Conservation (phyloP, 2,329 filamentous ascomycete genomes). For the Colletotrichum ledebouriae region DNA sequence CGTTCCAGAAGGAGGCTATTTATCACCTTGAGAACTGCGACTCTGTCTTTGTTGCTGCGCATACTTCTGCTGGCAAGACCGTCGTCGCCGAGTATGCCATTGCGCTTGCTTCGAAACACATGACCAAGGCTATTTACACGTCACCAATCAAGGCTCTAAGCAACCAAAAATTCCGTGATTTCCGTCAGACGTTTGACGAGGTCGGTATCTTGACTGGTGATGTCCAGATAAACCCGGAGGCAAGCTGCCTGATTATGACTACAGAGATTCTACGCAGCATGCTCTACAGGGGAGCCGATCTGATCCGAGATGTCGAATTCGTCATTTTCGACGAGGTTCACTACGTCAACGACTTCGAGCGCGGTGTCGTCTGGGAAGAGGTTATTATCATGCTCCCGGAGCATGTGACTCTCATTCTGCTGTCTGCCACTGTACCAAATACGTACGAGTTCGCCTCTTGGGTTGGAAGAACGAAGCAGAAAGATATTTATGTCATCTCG, state of each 20-base stretch:
- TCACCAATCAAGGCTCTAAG: slow-evolving; percentile 98
- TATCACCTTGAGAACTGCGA: slow-evolving; percentile 97
- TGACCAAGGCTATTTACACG: slow-evolving; percentile 99
- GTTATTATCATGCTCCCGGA: slow-evolving; percentile 99
- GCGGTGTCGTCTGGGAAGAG: slow-evolving; percentile 99
- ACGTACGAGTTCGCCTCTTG: slow-evolving; percentile 98
- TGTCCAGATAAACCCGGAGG: slow-evolving; percentile 97
- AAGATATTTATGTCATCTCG: slow-evolving; percentile 98
- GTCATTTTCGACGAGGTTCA: slow-evolving; percentile 99
- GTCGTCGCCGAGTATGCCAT: slow-evolving; percentile 99
- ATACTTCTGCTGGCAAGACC: slow-evolving; percentile 98
- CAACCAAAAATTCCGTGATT: slow-evolving; percentile 99
- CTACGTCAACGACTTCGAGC: slow-evolving; percentile 96
- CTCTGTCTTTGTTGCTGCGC: slow-evolving; percentile 96
- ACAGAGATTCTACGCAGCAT: slow-evolving; percentile 98
- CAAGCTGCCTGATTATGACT: slow-evolving; percentile 99
- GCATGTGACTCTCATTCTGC: slow-evolving; percentile 93
- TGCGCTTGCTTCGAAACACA: slow-evolving; percentile 94
- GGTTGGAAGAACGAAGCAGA: slow-evolving; percentile 98
- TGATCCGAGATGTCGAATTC: slow-evolving; percentile 97
- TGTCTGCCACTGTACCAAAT: slow-evolving; percentile 97
- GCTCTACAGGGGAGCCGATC: slow-evolving; percentile 94
- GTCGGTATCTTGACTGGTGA: slow-evolving; percentile 97
- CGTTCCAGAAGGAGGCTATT: slow-evolving; percentile 97
- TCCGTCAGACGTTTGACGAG: slow-evolving; percentile 90